Conservation (phyloP, 2,329 filamentous ascomycete species). For the Trichoderma sp. region DNA sequence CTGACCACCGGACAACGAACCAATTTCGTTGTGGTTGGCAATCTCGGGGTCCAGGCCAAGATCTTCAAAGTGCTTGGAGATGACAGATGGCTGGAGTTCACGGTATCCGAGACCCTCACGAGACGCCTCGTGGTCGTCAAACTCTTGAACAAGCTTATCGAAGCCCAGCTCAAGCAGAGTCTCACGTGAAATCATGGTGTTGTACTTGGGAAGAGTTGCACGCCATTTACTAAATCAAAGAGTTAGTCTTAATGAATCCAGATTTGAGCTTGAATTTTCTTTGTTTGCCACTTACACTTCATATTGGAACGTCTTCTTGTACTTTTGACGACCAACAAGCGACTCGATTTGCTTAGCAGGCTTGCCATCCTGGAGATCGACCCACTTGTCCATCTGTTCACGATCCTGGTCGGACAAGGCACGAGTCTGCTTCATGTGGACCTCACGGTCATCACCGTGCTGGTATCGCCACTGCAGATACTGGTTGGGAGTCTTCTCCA, state of each 20-base stretch:
- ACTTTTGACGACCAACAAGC: constrained; percentile 95
- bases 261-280: neutral
- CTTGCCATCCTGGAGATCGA: constrained; percentile 82
- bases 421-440: constrained; percentile 96
- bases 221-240: constrained; percentile 71
- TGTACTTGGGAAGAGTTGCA: constrained; percentile 83
- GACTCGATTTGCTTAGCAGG: constrained; percentile 76
- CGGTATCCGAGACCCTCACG: constrained; percentile 97
- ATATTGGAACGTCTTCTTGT: constrained; percentile 98
- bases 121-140: constrained; percentile 98
- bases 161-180: constrained; percentile 84
- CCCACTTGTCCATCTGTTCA: constrained; percentile 84
- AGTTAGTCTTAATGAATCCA: neutral
- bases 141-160: constrained; percentile 92
- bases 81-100: constrained; percentile 85
- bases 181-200: constrained; percentile 89
- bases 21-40: constrained; percentile 98
- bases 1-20: constrained; percentile 90
- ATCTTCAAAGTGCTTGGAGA: constrained; percentile 97
- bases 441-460: constrained; percentile 94
- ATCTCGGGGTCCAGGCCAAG: constrained; percentile 95
- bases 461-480: constrained; percentile 98
- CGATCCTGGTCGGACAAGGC: constrained; percentile 80
- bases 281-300: constrained; percentile 80
- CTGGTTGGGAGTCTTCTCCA: constrained; percentile 98